Base-by-base conservation (phyloP, 108 stramenopile genomes). In the Parietichytrium sp. region DNA sequence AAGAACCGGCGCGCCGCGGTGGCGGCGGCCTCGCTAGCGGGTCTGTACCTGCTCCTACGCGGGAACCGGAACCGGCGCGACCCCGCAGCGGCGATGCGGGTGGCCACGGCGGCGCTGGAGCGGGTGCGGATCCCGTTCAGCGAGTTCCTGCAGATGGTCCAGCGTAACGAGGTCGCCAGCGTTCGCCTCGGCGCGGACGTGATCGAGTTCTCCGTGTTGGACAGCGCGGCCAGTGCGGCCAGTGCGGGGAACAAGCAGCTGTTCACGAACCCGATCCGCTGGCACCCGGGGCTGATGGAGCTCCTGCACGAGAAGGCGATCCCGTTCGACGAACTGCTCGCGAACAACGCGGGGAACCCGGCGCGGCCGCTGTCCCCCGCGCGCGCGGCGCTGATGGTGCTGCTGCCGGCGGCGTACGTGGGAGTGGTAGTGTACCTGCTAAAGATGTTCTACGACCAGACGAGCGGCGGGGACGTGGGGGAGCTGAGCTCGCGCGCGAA, bases 251-350 rank as follows among this genome's bases (percentile, higher is more conserved):
- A 36, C 38, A 25, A 72, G 20, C 23, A 45, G 16, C 61, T 72
- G 23, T 72, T 72, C 33, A 72, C 61, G 6, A 42, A 72, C 10
- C 61, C 61, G n/a, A 42, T 72, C 20, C 61, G 61, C 61, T 33
- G 36, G 33, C 61, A 72, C 10, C 61, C 61, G 29, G 61, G 61
- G 13, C 61, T 72, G 16, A 42, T 72, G 61, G 61, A 72, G 15
- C 45, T 72, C 20, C 33, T 72, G 15, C 61, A 72, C 61, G 61
- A 72, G 6, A 33, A 72, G 38, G 45, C 36, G 61, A 42, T 72
- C 42, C 61, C 61, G 38, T 72, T 72, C 25, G 61, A 72, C 61
- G 61, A 72, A 25, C 61, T 72, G 38, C 36, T 72, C 61, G n/a
- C n/a, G n/a, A n/a, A n/a, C n/a, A n/a, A n/a, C n/a, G n/a, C n/a